These are phyloP conservation scores for Trichosanthes truncata DNA, from an alignment of 306 rosid species.

Conservation along the genomic window DNA sequence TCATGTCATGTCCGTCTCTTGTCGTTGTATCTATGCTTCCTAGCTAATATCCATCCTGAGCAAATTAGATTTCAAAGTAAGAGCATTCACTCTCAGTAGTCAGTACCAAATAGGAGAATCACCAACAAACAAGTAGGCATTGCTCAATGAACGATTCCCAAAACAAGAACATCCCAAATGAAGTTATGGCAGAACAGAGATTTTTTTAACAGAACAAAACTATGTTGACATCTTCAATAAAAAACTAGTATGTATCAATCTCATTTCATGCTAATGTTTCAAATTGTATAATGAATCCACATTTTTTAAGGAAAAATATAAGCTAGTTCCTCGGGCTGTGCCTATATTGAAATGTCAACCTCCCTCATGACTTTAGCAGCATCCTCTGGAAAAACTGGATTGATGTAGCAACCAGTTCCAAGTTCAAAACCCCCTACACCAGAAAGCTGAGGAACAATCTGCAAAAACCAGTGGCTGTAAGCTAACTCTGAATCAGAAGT, in stretches of 20 bases:
- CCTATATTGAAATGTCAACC: slow-evolving; percentile 22
- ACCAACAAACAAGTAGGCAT: background rate
- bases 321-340: background rate
- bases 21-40: background rate
- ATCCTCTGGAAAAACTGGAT: slow-evolving; percentile 79
- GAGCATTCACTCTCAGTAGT: too few species aligned
- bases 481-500: slow-evolving; percentile 30
- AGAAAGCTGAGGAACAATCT: slow-evolving; percentile 64
- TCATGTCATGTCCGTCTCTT: background rate
- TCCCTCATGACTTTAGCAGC: slow-evolving; percentile 75
- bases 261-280: background rate
- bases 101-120: background rate
- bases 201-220: background rate
- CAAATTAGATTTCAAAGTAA: background rate
- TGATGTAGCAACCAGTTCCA: slow-evolving; percentile 73
- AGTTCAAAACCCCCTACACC: slow-evolving; percentile 65
- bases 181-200: background rate
- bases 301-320: background rate
- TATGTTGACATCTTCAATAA: background rate
- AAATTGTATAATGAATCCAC: background rate
- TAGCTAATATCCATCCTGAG: background rate
- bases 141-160: background rate
- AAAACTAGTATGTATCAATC: background rate
- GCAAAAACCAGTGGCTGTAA: slow-evolving; percentile 69
- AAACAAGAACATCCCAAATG: background rate